Conservation (phyloP, 1,284 basidiomycete species). For the Malassezia furfur region DNA sequence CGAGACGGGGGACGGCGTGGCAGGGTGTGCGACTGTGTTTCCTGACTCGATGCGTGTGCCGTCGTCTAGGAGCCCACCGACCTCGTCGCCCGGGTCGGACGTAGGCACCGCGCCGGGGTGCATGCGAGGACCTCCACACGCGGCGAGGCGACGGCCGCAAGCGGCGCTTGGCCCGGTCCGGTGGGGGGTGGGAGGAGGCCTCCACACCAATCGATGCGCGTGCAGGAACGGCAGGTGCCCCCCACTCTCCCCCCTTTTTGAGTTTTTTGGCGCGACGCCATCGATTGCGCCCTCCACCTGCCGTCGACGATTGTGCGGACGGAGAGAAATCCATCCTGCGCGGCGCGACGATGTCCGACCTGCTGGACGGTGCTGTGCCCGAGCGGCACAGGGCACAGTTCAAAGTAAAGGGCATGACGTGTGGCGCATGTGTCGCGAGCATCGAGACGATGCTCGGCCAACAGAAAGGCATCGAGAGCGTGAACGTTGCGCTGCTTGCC, state of each 20-base stretch:
- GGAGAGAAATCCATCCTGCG: neutral
- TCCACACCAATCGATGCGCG: neutral
- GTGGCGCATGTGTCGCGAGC: conserved; percentile 79
- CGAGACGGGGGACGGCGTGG: neutral
- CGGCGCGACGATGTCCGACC: neutral
- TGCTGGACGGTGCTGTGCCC: neutral
- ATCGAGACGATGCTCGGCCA: conserved; percentile 81
- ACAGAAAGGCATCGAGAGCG: conserved; percentile 71
- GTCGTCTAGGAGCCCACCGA: neutral
- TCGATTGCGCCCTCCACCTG: too few species aligned
- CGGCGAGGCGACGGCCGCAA: too few species aligned
- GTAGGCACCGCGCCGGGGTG: neutral
- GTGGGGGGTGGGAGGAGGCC: too few species aligned
- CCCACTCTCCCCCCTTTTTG: too few species aligned
- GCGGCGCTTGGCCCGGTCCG: too few species aligned
- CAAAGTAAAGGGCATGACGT: conserved; percentile 83
- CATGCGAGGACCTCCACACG: neutral
- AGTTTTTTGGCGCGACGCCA: neutral
- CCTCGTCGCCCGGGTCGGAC: conserved; percentile 10
- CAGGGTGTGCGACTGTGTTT: neutral
- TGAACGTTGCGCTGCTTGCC: conserved; percentile 86
- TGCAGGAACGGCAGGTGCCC: too few species aligned
- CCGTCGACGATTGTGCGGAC: too few species aligned
- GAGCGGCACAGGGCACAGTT: conserved; percentile 48
- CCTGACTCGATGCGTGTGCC: neutral